A percentile compares a stretch with the other conserved stretches of the same genome.
Conservation (phyloP, 768 basidiomycete genomes). For the Lyophyllum shimeji region DNA sequence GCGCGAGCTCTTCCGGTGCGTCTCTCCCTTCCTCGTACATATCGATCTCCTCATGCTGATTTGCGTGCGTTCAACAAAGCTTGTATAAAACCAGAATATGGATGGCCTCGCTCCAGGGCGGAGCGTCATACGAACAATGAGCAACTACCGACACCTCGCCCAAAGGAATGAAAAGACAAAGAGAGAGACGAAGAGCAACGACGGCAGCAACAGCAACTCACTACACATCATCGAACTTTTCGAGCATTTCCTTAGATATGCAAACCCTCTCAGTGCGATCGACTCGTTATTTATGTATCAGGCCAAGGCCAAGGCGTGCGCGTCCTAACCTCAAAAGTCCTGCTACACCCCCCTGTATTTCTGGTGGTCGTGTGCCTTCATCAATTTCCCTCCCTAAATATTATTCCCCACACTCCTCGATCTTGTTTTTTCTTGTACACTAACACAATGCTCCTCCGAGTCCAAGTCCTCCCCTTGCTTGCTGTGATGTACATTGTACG, state of each 20-base stretch:
- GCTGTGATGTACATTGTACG: conserved; percentile 6
- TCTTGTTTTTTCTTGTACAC: conserved; percentile 7
- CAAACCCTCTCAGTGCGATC: not conserved
- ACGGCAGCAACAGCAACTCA: too few species aligned
- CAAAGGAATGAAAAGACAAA: too few species aligned
- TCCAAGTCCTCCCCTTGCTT: not conserved
- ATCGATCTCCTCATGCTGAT: not conserved
- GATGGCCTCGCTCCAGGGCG: conserved; percentile 83
- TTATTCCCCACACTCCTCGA: not conserved
- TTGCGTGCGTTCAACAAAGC: conserved; percentile 32
- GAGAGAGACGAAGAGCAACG: too few species aligned
- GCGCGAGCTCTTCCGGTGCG: conserved; percentile 87
- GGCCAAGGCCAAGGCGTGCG: too few species aligned
- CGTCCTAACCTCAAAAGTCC: not conserved
- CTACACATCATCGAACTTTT: conserved; percentile 1
- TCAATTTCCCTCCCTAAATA: too few species aligned
- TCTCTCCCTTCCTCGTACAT: conserved; percentile 4
- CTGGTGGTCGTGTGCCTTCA: conserved; percentile 3
- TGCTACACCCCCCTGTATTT: conserved; percentile 3
- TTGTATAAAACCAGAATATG: conserved; percentile 94
- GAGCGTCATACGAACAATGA: conserved; percentile 38
- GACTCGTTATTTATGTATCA: conserved; percentile 3
- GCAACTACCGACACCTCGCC: not conserved
- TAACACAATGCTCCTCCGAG: too few species aligned
- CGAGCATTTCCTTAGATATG: conserved; percentile 18